A percentile compares a stretch with the other conserved stretches of the same genome.
phyloP scores from a whole-genome alignment of 1,139 yeast genomes.

The Chernovozyma aurita region DNA sequence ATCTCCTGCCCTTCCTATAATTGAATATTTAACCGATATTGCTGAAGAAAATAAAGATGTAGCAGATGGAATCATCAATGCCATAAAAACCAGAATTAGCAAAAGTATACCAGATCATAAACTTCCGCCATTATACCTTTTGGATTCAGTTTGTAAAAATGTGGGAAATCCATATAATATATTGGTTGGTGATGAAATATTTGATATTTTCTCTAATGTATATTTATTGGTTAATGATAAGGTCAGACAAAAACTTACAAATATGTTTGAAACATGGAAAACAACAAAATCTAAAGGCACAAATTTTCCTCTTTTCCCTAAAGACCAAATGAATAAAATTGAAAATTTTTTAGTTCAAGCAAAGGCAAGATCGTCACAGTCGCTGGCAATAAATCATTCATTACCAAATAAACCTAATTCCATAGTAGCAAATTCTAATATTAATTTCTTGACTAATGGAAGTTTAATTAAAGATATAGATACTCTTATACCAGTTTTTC shows the following conservation, averaged over 20 bases:
- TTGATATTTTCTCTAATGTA: slow-evolving; percentile 66
- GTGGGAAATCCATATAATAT: slow-evolving; percentile 86
- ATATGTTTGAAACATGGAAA: slow-evolving; percentile 87
- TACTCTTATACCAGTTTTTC: slow-evolving; percentile 35
- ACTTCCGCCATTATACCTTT: slow-evolving; percentile 72
- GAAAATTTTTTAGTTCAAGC: slow-evolving; percentile 63
- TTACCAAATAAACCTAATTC: slow-evolving; percentile 6
- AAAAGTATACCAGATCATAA: slow-evolving; percentile 70
- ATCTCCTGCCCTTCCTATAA: slow-evolving; percentile 85
- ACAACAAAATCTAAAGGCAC: slow-evolving; percentile 48
- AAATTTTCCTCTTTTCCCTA: slow-evolving; percentile 67
- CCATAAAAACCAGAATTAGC: slow-evolving; percentile 59
- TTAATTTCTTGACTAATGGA: slow-evolving; percentile 19
- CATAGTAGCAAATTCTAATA: slow-evolving; percentile 2
- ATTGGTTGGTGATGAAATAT: slow-evolving; percentile 63
- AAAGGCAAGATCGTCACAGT: slow-evolving; percentile 12
- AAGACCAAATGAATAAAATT: slow-evolving; percentile 64
- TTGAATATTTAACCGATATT: slow-evolving; percentile 76
- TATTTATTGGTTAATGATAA: slow-evolving; percentile 74
- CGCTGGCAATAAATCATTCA: neutral
- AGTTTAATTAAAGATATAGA: slow-evolving; percentile 42
- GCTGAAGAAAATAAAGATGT: slow-evolving; percentile 79
- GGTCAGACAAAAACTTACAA: slow-evolving; percentile 68
- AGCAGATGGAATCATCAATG: slow-evolving; percentile 74
- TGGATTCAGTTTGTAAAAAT: slow-evolving; percentile 91